Base-by-base conservation (phyloP, 2,329 filamentous ascomycete genomes). In the Colletotrichum spinosum region DNA sequence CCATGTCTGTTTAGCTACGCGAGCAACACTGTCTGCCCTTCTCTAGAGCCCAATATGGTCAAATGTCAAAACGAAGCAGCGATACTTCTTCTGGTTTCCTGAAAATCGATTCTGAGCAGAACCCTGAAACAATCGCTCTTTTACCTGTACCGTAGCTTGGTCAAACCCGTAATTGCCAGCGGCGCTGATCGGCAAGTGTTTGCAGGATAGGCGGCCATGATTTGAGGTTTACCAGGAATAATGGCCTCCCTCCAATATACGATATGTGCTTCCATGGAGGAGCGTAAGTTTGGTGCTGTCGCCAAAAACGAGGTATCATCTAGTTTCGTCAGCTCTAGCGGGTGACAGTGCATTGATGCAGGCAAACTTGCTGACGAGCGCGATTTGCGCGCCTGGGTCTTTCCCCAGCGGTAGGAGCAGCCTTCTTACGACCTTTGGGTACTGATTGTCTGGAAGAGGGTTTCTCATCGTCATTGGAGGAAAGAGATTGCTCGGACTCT, bases 401-500 rank as follows among this genome's bases (percentile, higher is more conserved):
- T 25, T 42, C 61, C 25, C 51, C 64, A 38, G 54, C 54, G 51
- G 44, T 60, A 7, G 64, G 53, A 12, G 60, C 64, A 48, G 64
- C 64, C 34, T 67, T 67, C 49, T 65, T 67, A 9, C 60, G 54
- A 10, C 60, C 64, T 50, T 67, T 67, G 9, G 64, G 25, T 11
- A 50, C 45, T 15, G 64, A 48, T 39, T 59, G 65, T 37, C 50
- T 58, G 13, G 54, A 54, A 7, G 60, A 54, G 8, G 60, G 55
- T 37, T 58, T 50, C 44, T 45, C 44, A 11, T 67, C 63, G 12
- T 39, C 17, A 13, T 62, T 54, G 4, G 59, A 44, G 6, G 44
- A 41, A 33, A 49, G 42, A 11, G 42, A n/a, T 7, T 33, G 6
- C 59, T 73, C 71, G 54, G 69, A 55, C 44, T 70, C 41, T 57